Evolutionary conservation across 345 rosid genomes (phyloP), one percentile per base, ranked within the genome.

Genomic region (Eucalyptus viminalis): DNA sequence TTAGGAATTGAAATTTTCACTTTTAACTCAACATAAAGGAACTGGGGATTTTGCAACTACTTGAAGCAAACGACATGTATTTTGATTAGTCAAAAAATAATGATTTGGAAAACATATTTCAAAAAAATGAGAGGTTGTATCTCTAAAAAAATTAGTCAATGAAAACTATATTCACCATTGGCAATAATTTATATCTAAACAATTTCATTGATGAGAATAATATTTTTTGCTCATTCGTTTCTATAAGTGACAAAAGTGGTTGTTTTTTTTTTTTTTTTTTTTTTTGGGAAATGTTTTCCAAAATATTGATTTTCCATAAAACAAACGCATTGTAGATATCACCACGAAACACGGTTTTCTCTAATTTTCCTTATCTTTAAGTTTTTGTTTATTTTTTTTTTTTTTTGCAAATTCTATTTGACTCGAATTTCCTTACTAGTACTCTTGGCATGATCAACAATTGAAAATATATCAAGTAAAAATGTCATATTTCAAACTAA

Each of bases 171-270:
- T 25, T 58, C n/a, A 58, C 7, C n/a, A 58, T 31, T 67, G 80
- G 17, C 21, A 67, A 7, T 0, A 67, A n/a, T 67, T 31, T 67
- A n/a, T n/a, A 2, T 14, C 40, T 4, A 67, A 67, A 67, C 2
- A 67, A 5, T 15, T 67, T 67, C 6, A 67, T n/a, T 3, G 6
- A 67, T 67, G 40, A 31, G 17, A 67, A 67, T 3, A 67, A n/a
- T 67, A 31, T 31, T 31, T 67, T 67, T n/a, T 0, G 3, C n/a
- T 67, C 2, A 15, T 31, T 67, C 1, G 1, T n/a, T 67, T 67
- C n/a, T 14, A 31, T 14, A n/a, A 31, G 80, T 5, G 6, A 67
- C 5, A 16, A 1, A 31, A 34, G 3, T 1, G 1, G 3, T n/a
- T 67, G 9, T 1, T 31, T 31, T 15, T 31, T 4, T 4, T 4